These are phyloP conservation scores for Linum usitatissimum DNA, from an alignment of 345 rosid species.

Conservation along the genomic window DNA sequence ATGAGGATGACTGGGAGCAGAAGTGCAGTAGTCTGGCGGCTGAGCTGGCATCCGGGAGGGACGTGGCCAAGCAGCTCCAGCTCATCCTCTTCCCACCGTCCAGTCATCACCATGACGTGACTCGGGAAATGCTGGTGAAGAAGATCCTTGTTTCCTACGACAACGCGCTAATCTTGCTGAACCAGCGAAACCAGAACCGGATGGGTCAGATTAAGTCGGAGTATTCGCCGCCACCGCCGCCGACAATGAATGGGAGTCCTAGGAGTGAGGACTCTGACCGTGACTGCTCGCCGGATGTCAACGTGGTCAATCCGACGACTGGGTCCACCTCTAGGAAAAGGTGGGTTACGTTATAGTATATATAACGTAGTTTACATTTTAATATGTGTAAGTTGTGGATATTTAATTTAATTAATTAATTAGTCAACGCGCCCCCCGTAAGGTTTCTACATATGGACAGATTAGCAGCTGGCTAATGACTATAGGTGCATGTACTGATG, in stretches of 20 bases:
- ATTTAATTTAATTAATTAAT: too few relatives aligned
- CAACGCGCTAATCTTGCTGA: not conserved
- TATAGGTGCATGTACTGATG: too few relatives aligned
- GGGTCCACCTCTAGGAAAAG: constrained; percentile 26
- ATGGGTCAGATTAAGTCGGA: constrained; percentile 16
- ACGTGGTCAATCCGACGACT: too few relatives aligned
- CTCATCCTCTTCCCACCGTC: not conserved
- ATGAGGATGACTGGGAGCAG: not conserved
- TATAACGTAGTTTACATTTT: too few relatives aligned
- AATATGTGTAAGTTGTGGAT: too few relatives aligned
- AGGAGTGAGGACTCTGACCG: constrained; percentile 14
- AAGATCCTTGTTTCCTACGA: constrained; percentile 1
- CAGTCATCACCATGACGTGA: not conserved
- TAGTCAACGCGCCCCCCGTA: too few relatives aligned
- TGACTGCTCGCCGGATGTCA: constrained; percentile 17
- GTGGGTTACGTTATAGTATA: constrained; percentile 8
- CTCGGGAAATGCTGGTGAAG: not conserved
- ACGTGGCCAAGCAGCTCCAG: not conserved
- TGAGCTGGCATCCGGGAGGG: not conserved
- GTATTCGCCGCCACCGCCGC: constrained; percentile 22
- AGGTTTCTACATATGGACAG: too few relatives aligned
- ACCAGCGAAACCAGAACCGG: not conserved
- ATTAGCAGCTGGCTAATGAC: too few relatives aligned
- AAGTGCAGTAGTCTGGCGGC: not conserved
- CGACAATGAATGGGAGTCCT: constrained; percentile 41